These are phyloP conservation scores for Tubosaeta sp. DNA, from an alignment of 768 basidiomycete species.

Conservation along the genomic window DNA sequence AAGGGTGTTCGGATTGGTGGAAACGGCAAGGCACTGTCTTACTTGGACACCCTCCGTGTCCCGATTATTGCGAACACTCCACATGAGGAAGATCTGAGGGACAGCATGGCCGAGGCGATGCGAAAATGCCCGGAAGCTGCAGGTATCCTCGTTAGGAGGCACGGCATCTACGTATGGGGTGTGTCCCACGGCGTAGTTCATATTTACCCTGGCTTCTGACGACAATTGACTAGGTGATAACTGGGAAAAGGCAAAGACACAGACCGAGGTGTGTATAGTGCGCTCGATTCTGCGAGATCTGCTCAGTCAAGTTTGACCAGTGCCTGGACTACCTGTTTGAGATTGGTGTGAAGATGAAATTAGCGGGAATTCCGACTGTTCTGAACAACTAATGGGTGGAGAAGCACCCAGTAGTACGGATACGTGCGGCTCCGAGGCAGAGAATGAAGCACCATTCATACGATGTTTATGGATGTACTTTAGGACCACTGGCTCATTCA, in stretches of 20 bases:
- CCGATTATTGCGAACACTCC: conserved; percentile 93
- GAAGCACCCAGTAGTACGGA: not conserved
- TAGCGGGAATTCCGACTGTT: conserved; percentile 54
- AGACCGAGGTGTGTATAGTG: conserved; percentile 58
- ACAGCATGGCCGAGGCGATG: conserved; percentile 88
- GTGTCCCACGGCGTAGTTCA: conserved; percentile 9
- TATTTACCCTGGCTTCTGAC: conserved; percentile 6
- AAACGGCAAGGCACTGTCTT: conserved; percentile 70
- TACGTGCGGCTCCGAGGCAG: not conserved
- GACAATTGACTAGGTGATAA: conserved; percentile 42
- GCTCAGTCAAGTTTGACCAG: conserved; percentile 30
- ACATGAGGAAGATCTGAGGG: conserved; percentile 83
- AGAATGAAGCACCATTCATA: conserved; percentile 2
- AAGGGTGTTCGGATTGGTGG: conserved; percentile 81
- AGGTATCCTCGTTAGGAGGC: conserved; percentile 71
- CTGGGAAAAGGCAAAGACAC: conserved; percentile 89
- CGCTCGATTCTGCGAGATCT: too few relatives aligned
- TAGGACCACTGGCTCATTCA: conserved; percentile 1
- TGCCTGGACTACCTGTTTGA: conserved; percentile 92
- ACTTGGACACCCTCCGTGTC: conserved; percentile 79
- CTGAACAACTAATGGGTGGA: conserved; percentile 16
- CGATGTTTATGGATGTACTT: not conserved
- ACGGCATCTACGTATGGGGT: conserved; percentile 89
- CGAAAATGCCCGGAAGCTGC: conserved; percentile 71
- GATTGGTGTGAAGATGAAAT: conserved; percentile 78